Conservation (phyloP, 768 basidiomycete species). For the Leccinum disarticulatum region DNA sequence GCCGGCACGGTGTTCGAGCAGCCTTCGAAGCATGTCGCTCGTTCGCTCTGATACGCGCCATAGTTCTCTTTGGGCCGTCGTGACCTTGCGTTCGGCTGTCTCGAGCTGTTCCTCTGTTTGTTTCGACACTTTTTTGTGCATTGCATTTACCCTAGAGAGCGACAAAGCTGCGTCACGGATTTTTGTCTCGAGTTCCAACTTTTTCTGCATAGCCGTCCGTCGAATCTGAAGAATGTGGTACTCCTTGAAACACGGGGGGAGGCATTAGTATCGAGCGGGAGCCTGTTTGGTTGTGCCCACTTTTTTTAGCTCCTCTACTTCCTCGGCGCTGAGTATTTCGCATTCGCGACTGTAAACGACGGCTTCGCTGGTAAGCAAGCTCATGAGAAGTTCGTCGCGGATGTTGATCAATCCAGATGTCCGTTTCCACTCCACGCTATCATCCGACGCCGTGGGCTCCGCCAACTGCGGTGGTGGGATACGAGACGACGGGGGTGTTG, state of each 20-base stretch:
- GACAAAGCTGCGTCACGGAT: constrained; percentile 85
- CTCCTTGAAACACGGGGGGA: constrained; percentile 50
- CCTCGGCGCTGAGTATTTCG: constrained; percentile 72
- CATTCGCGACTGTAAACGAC: constrained; percentile 87
- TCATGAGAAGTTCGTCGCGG: constrained; percentile 84
- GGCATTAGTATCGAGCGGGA: constrained; percentile 1
- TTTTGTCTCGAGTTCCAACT: constrained; percentile 78
- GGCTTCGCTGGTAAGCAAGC: constrained; percentile 90
- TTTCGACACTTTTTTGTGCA: constrained; percentile 57
- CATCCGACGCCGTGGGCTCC: constrained; percentile 38
- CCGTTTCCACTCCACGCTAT: constrained; percentile 40
- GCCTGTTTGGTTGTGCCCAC: constrained; percentile 38
- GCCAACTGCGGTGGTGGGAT: constrained; percentile 30
- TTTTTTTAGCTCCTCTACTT: constrained; percentile 71
- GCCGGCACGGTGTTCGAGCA: constrained; percentile 82
- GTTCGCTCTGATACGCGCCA: constrained; percentile 65
- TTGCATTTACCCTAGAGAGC: constrained; percentile 63
- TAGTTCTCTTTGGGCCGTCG: constrained; percentile 67
- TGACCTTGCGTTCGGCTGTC: constrained; percentile 70
- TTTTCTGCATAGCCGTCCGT: constrained; percentile 64
- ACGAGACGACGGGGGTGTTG: constrained; percentile 44
- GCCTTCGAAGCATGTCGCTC: constrained; percentile 56
- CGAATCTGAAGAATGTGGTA: constrained; percentile 67
- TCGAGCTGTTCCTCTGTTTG: constrained; percentile 72
- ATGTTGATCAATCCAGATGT: constrained; percentile 50